A percentile compares a stretch with the other conserved stretches of the same genome.
Evolutionary conservation across 495 filamentous ascomycete species (phyloP).

Genomic region (Penicillium coffeae): DNA sequence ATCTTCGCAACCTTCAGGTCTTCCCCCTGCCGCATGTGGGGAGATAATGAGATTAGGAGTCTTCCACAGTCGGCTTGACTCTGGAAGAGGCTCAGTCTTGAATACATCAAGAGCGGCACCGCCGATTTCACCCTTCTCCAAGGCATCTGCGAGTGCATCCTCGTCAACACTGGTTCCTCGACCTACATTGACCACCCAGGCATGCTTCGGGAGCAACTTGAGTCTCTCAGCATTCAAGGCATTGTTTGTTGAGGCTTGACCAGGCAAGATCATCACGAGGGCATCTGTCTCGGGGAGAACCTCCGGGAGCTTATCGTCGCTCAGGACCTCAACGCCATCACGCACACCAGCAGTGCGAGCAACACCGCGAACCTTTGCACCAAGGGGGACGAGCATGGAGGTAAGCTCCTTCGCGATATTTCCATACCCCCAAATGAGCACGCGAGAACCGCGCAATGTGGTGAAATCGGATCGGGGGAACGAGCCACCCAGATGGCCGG

Average conservation of each 20-base stretch:
- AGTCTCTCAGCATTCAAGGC: constrained; percentile 24
- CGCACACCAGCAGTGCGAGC: constrained; percentile 24
- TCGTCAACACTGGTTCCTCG: constrained; percentile 67
- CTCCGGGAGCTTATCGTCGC: constrained; percentile 27
- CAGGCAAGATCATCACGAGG: constrained; percentile 29
- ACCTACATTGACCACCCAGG: constrained; percentile 66
- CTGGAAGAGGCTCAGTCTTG: constrained; percentile 47
- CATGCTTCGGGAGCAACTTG: constrained; percentile 47
- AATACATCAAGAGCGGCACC: constrained; percentile 66
- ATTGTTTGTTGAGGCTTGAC: constrained; percentile 21
- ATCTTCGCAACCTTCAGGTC: constrained; percentile 49
- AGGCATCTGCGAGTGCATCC: constrained; percentile 59
- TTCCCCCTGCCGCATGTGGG: constrained; percentile 65
- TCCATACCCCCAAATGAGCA: constrained; percentile 31
- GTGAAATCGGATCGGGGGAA: constrained; percentile 53
- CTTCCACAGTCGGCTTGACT: constrained; percentile 45
- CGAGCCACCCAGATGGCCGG: constrained; percentile 51
- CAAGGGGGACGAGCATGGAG: constrained; percentile 23
- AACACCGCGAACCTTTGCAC: constrained; percentile 22
- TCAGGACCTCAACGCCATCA: constrained; percentile 41
- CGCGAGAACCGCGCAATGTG: constrained; percentile 47
- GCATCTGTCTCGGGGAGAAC: constrained; percentile 26
- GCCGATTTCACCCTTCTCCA: constrained; percentile 50
- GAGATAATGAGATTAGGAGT: constrained; percentile 56
- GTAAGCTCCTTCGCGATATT: constrained; percentile 34